Base-by-base conservation (phyloP, 768 basidiomycete genomes). In the Porpolomopsis calyptriformis region DNA sequence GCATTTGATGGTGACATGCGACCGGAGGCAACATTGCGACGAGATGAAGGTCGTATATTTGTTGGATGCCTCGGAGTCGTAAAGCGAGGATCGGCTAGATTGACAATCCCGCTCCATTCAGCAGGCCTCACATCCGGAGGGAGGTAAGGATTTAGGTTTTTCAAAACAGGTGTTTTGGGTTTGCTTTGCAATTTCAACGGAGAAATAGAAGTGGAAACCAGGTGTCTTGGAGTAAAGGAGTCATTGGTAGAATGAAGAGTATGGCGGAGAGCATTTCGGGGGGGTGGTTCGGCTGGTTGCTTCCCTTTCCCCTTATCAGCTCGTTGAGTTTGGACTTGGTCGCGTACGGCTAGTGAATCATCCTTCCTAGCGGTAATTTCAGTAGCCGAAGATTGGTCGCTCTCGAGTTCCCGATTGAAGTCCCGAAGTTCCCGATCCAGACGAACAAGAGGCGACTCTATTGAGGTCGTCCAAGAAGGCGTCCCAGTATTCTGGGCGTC, bases 61-160 rank as follows among this genome's bases (percentile, higher is more conserved):
- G 60, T 52, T 20, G 55, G 59, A 50, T 65, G 70, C 45, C 59
- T 65, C 16, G 74, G 74, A 14, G 76, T 76, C 18, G 64, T 48
- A 77, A n/a, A n/a, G n/a, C n/a, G n/a, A n/a, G n/a, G n/a, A n/a
- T n/a, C 76, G 14, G 72, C 69, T 2, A 88, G 72, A 61, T 93
- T 77, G 26, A 88, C 80, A 26, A 90, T 62, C 8, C 85, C 85
- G 54, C 74, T 74, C 84, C 85, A 87, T 12, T 78, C 63, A 8
- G 64, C 60, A 2, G 79, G 72, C 4, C 71, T 58, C 2, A 64
- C 62, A 40, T 73, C 68, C 3, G 70, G 58, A 0, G 80, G 71
- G 5, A 85, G 68, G 56, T 82, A 80, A 1, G 80, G 78, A 47
- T 83, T 84, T 10, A 69, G 63, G 24, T 63, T 62, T 50, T 76